Conservation (phyloP, 2,329 filamentous ascomycete genomes). For the Alternaria dauci region DNA sequence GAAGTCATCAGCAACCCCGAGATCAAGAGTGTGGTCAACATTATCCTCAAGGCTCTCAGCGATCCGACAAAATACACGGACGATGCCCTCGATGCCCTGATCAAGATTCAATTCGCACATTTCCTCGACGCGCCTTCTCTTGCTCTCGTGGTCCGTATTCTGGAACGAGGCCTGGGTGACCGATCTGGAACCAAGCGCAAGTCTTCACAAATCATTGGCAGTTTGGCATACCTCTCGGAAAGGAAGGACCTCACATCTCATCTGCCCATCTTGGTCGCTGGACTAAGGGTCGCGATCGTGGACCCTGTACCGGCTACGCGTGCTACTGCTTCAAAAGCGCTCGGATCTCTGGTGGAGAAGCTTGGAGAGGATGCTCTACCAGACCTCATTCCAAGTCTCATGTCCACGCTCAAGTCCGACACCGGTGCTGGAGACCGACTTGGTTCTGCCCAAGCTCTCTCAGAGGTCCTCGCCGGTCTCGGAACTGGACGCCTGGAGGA, state of each 20-base stretch:
- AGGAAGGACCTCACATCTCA: slow-evolving; percentile 92
- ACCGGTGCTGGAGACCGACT: slow-evolving; percentile 95
- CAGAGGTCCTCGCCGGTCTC: slow-evolving; percentile 92
- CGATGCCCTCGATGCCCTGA: slow-evolving; percentile 88
- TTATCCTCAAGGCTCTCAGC: slow-evolving; percentile 93
- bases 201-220: slow-evolving; percentile 96
- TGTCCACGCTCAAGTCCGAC: slow-evolving; percentile 97
- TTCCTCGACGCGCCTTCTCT: slow-evolving; percentile 97
- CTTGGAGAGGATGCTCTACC: slow-evolving; percentile 95
- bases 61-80: slow-evolving; percentile 98
- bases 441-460: slow-evolving; percentile 94
- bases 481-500: slow-evolving; percentile 93
- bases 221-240: slow-evolving; percentile 94
- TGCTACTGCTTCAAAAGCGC: slow-evolving; percentile 92
- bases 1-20: slow-evolving; percentile 99
- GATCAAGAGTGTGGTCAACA: slow-evolving; percentile 88
- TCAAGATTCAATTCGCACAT: slow-evolving; percentile 98
- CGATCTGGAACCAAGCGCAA: slow-evolving; percentile 96
- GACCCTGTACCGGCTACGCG: slow-evolving; percentile 96
- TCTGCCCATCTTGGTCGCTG: slow-evolving; percentile 89
- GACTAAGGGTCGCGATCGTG: slow-evolving; percentile 86
- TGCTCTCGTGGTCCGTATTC: slow-evolving; percentile 91
- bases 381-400: slow-evolving; percentile 95
- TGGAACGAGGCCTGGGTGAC: slow-evolving; percentile 90
- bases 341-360: slow-evolving; percentile 97